phyloP scores from a whole-genome alignment of 192 early-diverging fungal genomes.

The Coemansia umbellata region DNA sequence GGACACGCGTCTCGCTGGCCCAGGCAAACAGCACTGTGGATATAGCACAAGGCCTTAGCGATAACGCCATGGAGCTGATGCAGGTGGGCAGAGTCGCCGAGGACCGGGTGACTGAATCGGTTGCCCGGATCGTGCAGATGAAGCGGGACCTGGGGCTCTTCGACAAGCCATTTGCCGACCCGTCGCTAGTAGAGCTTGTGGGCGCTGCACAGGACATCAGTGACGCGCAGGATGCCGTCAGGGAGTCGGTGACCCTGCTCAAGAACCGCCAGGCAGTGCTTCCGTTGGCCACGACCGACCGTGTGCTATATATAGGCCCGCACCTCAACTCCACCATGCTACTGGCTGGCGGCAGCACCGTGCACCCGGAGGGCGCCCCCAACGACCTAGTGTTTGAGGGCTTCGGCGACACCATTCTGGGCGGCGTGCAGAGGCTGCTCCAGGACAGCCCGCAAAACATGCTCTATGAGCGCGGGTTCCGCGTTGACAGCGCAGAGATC shows the following conservation, averaged over 20 bases:
- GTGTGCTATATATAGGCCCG: constrained; percentile 56
- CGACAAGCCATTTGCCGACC: constrained; percentile 40
- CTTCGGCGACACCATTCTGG: constrained; percentile 19
- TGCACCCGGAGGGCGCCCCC: constrained; percentile 28
- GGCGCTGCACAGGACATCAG: constrained; percentile 49
- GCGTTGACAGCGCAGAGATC: background rate
- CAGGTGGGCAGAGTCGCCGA: constrained; percentile 24
- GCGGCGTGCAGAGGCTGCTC: constrained; percentile 8
- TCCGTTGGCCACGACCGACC: constrained; percentile 41
- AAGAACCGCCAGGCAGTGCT: constrained; percentile 50
- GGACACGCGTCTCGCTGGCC: constrained; percentile 33
- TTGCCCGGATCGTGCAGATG: constrained; percentile 55
- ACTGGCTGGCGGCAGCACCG: constrained; percentile 51
- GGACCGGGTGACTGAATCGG: constrained; percentile 52
- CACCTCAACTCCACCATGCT: constrained; percentile 54
- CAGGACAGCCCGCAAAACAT: background rate
- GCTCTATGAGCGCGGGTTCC: constrained; percentile 22
- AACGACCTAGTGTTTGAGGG: constrained; percentile 26
- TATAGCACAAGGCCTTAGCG: constrained; percentile 54
- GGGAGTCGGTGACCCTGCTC: constrained; percentile 58
- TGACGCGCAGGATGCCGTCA: constrained; percentile 46
- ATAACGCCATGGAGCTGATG: constrained; percentile 37
- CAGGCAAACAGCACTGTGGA: constrained; percentile 56
- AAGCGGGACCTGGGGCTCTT: constrained; percentile 63
- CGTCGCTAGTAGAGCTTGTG: constrained; percentile 26